phyloP scores from a whole-genome alignment of 2,329 filamentous ascomycete species.

The Nemania bipapillata region DNA sequence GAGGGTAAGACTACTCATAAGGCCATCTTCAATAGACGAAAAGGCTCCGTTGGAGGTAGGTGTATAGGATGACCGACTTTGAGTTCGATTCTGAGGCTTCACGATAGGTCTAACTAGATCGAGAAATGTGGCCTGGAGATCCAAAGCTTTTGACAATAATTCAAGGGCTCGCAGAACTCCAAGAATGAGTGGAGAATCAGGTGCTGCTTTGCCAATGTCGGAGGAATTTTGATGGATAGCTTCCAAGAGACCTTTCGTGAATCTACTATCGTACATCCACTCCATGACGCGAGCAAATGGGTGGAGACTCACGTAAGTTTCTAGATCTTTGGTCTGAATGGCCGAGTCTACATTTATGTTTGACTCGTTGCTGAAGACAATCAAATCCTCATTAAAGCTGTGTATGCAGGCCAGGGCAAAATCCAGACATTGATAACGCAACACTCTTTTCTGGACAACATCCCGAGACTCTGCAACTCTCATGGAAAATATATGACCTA shows the following conservation, averaged over 20 bases:
- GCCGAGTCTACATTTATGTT: slow-evolving; percentile 78
- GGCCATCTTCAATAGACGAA: slow-evolving; percentile 89
- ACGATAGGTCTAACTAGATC: slow-evolving; percentile 85
- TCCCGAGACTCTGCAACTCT: slow-evolving; percentile 74
- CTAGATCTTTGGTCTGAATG: slow-evolving; percentile 78
- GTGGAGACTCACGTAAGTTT: slow-evolving; percentile 84
- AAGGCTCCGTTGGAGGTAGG: slow-evolving; percentile 73
- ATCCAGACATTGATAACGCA: slow-evolving; percentile 83
- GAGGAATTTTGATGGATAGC: slow-evolving; percentile 79
- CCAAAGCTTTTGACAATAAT: slow-evolving; percentile 82
- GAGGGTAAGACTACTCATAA: slow-evolving; percentile 81
- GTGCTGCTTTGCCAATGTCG: slow-evolving; percentile 76
- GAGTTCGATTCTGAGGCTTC: slow-evolving; percentile 68
- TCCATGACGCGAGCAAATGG: slow-evolving; percentile 96
- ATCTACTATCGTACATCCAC: slow-evolving; percentile 95
- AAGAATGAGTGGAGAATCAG: slow-evolving; percentile 83
- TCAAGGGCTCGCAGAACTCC: slow-evolving; percentile 83
- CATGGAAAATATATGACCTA: slow-evolving; percentile 79
- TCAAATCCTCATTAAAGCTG: slow-evolving; percentile 93
- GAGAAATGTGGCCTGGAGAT: slow-evolving; percentile 89
- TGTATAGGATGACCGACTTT: slow-evolving; percentile 48
- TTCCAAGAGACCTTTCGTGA: slow-evolving; percentile 80
- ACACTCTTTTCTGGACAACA: slow-evolving; percentile 73
- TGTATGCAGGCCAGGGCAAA: slow-evolving; percentile 82
- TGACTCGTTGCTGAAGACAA: slow-evolving; percentile 83